phyloP scores from a whole-genome alignment of 495 filamentous ascomycete genomes.

The Parathielavia hyrcaniae region DNA sequence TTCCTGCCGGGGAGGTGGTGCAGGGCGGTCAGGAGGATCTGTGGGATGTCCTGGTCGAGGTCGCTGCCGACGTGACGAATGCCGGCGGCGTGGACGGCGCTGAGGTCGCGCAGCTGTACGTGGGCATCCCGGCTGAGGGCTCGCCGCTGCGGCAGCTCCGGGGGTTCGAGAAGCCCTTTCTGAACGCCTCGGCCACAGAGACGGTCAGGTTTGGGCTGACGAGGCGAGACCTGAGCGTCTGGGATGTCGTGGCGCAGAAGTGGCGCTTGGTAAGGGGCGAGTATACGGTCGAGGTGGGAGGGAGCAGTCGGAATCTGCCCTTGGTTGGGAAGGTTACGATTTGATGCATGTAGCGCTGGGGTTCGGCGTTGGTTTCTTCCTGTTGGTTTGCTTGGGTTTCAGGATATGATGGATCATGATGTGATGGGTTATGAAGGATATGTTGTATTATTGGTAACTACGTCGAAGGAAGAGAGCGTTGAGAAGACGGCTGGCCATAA shows the following conservation, averaged over 20 bases:
- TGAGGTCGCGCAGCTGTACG: conserved; percentile 60
- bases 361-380: neutral
- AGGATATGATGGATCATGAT: neutral
- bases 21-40: conserved; percentile 55
- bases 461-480: neutral
- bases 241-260: conserved; percentile 55
- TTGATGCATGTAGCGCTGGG: conserved; percentile 5
- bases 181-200: conserved; percentile 39
- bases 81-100: conserved; percentile 46
- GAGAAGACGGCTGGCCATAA: too few relatives aligned
- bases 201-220: conserved; percentile 52
- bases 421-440: neutral
- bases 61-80: conserved; percentile 52
- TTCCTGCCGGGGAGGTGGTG: conserved; percentile 38
- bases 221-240: conserved; percentile 60
- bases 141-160: conserved; percentile 53
- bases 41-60: conserved; percentile 51
- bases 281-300: conserved; percentile 50
- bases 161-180: conserved; percentile 57
- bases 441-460: neutral
- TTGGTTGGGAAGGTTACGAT: conserved; percentile 39
- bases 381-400: neutral
- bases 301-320: conserved; percentile 60
- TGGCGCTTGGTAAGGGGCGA: conserved; percentile 50
- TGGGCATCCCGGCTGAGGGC: conserved; percentile 45